Conservation (phyloP, 164 flowering plant genomes). For the Vitis riparia region DNA sequence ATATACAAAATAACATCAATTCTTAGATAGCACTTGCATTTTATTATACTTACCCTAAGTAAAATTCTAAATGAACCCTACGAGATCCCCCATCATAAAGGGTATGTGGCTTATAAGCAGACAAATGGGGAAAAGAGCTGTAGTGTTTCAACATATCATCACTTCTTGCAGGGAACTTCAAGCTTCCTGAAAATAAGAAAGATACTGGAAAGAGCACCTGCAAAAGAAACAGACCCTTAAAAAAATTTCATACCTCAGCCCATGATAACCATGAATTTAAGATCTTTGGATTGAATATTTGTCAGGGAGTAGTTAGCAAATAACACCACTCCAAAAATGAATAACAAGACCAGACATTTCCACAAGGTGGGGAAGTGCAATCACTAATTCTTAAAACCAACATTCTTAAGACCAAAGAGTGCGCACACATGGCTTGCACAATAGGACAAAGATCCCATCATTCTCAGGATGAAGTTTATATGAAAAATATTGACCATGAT, state of each 20-base stretch:
- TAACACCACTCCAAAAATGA: background rate
- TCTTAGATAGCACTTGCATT: background rate
- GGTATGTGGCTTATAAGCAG: conserved; percentile 35
- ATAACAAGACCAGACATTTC: background rate
- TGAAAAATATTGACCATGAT: no score
- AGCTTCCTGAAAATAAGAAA: conserved; percentile 62
- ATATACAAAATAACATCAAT: background rate
- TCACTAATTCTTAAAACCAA: no score
- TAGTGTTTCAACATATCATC: conserved; percentile 57
- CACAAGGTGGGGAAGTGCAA: no score
- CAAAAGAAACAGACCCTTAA: conserved; percentile 15
- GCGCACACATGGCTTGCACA: no score
- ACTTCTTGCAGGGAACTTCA: conserved; percentile 64
- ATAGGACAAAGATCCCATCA: no score
- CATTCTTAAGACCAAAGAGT: no score
- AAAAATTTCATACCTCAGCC: background rate
- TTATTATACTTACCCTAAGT: conserved; percentile 62
- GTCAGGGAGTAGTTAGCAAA: no score
- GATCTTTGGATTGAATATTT: background rate
- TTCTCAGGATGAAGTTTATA: no score
- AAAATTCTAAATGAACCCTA: conserved; percentile 72
- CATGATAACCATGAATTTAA: background rate
- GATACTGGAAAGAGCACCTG: conserved; percentile 86
- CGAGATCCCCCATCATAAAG: conserved; percentile 44
- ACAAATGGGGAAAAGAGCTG: conserved; percentile 52